These are phyloP conservation scores for Ceratobasidium papillatum DNA, from an alignment of 1,284 basidiomycete species.

Conservation along the genomic window DNA sequence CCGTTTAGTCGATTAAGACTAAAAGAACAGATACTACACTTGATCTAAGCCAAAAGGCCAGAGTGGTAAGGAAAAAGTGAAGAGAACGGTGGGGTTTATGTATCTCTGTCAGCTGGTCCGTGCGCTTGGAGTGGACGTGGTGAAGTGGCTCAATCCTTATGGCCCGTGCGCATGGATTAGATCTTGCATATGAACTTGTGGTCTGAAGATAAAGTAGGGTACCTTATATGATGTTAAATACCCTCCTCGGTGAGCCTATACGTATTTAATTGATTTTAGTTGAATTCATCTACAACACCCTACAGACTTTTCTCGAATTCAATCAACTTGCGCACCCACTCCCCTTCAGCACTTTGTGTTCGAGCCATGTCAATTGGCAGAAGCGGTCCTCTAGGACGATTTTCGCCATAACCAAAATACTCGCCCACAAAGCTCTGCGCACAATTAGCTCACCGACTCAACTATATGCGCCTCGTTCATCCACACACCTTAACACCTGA, in stretches of 20 bases:
- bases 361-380: constrained; percentile 56
- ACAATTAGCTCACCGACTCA: not conserved
- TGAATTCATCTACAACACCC: not conserved
- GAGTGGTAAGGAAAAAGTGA: constrained; percentile 69
- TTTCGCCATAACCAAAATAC: constrained; percentile 74
- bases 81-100: constrained; percentile 15
- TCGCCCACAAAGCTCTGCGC: constrained; percentile 62
- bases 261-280: not conserved
- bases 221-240: too few relatives aligned
- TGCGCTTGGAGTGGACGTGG: not conserved
- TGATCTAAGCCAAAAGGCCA: constrained; percentile 97
- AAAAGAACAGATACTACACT: constrained; percentile 96
- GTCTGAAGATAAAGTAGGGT: too few relatives aligned
- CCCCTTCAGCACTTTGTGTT: constrained; percentile 54
- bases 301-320: constrained; percentile 67
- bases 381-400: constrained; percentile 67
- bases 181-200: not conserved
- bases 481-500: constrained; percentile 67
- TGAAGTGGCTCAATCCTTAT: not conserved
- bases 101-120: constrained; percentile 5
- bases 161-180: not conserved
- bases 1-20: constrained; percentile 42
- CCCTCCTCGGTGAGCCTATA: not conserved
- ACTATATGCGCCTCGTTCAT: not conserved
- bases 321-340: constrained; percentile 66